phyloP scores from a whole-genome alignment of 352 stramenopile species.

The Phytopythium delawarense region DNA sequence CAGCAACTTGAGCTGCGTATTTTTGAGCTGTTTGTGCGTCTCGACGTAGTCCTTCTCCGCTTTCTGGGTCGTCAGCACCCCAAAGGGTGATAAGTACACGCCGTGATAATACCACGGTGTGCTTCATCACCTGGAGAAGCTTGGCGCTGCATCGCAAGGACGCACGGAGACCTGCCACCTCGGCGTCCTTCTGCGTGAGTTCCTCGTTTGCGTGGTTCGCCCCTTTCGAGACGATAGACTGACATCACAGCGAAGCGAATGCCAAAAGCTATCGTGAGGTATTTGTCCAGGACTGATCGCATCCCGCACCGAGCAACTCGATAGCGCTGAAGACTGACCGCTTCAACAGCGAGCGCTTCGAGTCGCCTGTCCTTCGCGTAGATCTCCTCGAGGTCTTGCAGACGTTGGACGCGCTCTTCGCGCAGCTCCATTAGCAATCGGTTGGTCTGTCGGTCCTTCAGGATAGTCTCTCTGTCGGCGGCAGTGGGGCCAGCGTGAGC shows the following conservation, averaged over 20 bases:
- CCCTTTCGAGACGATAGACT: conserved; percentile 43
- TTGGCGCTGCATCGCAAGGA: conserved; percentile 66
- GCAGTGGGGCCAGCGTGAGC: neutral
- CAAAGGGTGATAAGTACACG: neutral
- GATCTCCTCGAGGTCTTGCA: conserved; percentile 80
- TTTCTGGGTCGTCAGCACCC: conserved; percentile 26
- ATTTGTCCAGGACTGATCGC: neutral
- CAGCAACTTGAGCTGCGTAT: conserved; percentile 61
- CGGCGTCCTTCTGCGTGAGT: conserved; percentile 65
- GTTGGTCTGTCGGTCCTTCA: conserved; percentile 70
- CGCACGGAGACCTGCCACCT: conserved; percentile 56
- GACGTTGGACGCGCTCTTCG: conserved; percentile 67
- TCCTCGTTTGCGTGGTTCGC: conserved; percentile 47
- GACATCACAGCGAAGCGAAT: neutral
- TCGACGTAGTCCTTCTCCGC: conserved; percentile 67
- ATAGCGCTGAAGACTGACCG: conserved; percentile 20
- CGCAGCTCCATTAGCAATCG: conserved; percentile 63
- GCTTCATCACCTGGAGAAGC: conserved; percentile 43
- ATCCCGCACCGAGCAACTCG: neutral
- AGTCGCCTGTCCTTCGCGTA: conserved; percentile 77
- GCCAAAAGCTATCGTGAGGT: neutral
- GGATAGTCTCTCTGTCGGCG: conserved; percentile 45
- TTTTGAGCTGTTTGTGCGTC: conserved; percentile 62
- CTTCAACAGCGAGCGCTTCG: conserved; percentile 49
- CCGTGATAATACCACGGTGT: neutral